Evolutionary conservation across 129 eudicot species (phyloP), one percentile per base, ranked within the genome.

Genomic region (Escallonia rubra): DNA sequence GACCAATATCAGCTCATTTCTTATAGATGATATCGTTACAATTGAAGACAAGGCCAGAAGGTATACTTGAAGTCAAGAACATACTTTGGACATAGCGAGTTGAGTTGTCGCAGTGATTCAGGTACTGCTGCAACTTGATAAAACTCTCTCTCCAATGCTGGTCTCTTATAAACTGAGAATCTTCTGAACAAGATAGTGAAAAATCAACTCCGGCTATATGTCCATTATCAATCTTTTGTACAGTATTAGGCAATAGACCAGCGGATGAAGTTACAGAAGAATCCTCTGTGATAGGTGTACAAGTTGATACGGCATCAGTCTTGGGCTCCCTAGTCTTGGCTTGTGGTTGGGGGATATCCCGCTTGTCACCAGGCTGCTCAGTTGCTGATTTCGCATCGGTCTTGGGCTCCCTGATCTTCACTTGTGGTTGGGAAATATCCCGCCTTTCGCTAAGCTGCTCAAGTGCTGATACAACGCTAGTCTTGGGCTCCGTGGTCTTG

Each of bases 61-160:
- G 50, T 46, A 46, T 5, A 54, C 3, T 54, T 11, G 5, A 54
- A 54, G 34, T 54, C 4, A 0, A 54, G 56, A 68, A 73, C 83
- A 74, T 70, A 79, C 83, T 74, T 45, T 74, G 67, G 63, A 69
- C 73, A 79, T 79, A 69, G 69, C 66, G 73, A 53, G 63, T 69
- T 13, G 76, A 79, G 69, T 50, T 70, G 49, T 78, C 78, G 69
- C 80, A 79, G 23, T 70, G 73, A 61, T 70, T 66, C 73, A 79
- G 65, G 52, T 79, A 79, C 45, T 71, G 70, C 69, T 79, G 83
- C 72, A 79, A 16, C 56, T 69, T 73, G 53, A 54, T 23, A 42
- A 79, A 79, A 49, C 83, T 74, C 41, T 74, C 65, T 44, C 59
- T 70, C 83, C 83, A 79, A 46, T 64, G 64, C 60, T 69, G 73